Base-by-base conservation (phyloP, 2,329 filamentous ascomycete genomes). In the Penicillium capsulatum region DNA sequence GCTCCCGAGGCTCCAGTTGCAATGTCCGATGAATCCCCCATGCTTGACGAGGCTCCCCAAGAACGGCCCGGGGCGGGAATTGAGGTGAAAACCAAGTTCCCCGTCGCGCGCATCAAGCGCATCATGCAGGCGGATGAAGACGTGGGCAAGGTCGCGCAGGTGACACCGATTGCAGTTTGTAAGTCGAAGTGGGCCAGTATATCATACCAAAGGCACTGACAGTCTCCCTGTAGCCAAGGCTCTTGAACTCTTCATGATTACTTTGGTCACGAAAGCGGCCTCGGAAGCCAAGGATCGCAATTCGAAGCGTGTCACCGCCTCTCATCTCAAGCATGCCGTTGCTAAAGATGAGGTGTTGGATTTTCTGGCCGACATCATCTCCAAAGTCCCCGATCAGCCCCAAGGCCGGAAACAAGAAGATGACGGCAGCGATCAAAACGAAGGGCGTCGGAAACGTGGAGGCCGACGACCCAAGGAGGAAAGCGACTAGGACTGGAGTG, bases 51-150 rank as follows among this genome's bases (percentile, higher is more conserved):
- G 30, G 33, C 41, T 20, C 37, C 35, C 4, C 45, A 47, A 26
- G 47, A 60, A 29, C 54, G 57, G 29, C 58, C 64, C 32, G 59
- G 62, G 36, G 66, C 80, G 69, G 64, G 78, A 65, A 69, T 95
- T 69, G 66, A 88, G 30, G 88, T 98, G 55, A 86, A 81, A 66
- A 97, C 91, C 22, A 96, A 96, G 59, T 98, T 98, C 59, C 92
- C 92, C 1, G 94, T 94, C 20, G 92, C 92, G 10, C 79, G 92
- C 47, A 98, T 98, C 72, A 98, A 98, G 75, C 82, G 92, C 36
- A 97, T 98, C 58, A 97, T 98, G 92, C 92, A 98, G 69, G 91
- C 91, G 8, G 92, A 98, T 60, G 92, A 98, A 61, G 92, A 98
- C 63, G 90, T 98, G 0, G 92, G 92, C 47, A 98, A 98, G 69